Base-by-base conservation (phyloP, 768 basidiomycete species). In the Lactarius evosmus region DNA sequence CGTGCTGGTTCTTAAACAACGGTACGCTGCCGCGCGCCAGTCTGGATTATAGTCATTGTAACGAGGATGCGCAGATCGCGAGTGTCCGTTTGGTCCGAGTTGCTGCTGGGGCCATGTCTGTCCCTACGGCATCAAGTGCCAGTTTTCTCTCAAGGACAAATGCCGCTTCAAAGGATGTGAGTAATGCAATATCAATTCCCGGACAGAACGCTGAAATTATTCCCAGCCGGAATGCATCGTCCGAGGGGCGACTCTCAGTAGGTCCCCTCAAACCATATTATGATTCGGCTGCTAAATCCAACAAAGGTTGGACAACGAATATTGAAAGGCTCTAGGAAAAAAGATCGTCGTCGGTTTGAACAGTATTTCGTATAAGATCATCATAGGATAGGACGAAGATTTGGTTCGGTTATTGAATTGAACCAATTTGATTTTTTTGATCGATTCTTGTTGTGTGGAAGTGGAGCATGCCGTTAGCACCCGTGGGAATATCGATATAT, bases 81-180 rank as follows among this genome's bases (percentile, higher is more conserved):
- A 80, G 58, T 92, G 90, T 68, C 89, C 89, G n/a, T 86, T 85
- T 67, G 89, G 87, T 46, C 83, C 84, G 49, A 77, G 77, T 63
- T 93, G 90, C 70, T 91, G 89, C 74, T 92, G 90, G 89, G 91
- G 91, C 8, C 91, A 93, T 72, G 77, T 84, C 27, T 93, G 91
- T 69, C 91, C 91, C 16, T 87, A 87, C 67, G 91, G 91, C 33
- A 62, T 74, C 11, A 71, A 70, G 29, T 77, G 74, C 66, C 83
- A 82, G 70, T 87, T 88, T 73, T 76, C 87, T 33, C 84, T 82
- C 75, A 89, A 87, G 71, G 89, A 90, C 49, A 91, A 88, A 75
- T 93, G 91, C 72, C 91, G 91, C 89, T 93, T 93, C 75, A 91
- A 92, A 81, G 89, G 87, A 68, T 75, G 81, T 82, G 61, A 70